Evolutionary conservation across 169 alveolate species (phyloP), one percentile per base, ranked within the genome.

Genomic region (Pseudocohnilembus persalinus): DNA sequence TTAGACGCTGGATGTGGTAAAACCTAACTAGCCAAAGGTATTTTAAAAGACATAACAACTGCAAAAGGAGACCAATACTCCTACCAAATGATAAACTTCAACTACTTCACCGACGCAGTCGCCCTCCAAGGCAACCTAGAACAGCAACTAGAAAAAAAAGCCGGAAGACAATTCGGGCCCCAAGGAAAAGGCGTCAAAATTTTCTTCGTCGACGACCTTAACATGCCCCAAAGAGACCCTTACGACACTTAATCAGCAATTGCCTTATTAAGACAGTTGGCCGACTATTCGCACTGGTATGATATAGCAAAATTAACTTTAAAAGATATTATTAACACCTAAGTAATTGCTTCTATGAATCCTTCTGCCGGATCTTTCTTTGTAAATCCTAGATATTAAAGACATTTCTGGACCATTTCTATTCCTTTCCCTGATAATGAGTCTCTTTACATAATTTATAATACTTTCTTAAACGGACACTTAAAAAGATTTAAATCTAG

Each of bases 211-310:
- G 99, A 98, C 91, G 99, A 98, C 88, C 90, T 98, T 74, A 98
- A 98, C 93, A 97, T 98, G 99, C 99, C 99, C 29, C 96, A 96
- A 87, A 93, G 97, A 83, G 99, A 98, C 92, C 97, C 97, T 77
- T 97, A 98, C 87, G 95, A 97, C 94, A 98, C 99, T 35, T 98
- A 98, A 94, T 95, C 96, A 79, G 98, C 99, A 32, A 97, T 98
- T 31, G 99, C 97, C 82, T 92, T 98, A 72, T 92, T 98, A 84
- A 94, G 99, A 91, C 98, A 98, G 90, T 96, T 96, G 88, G 94
- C 93, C 89, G 99, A 97, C 90, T 97, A 97, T 74, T 97, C 96
- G 76, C 99, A 97, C 85, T 96, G 98, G 97, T 97, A 96, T 87
- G 99, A 97, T 86, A 88, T 97, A 29, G 90, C 91, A 89, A 98